Conservation (phyloP, 306 rosid genomes). For the Abrus pulchellus region DNA sequence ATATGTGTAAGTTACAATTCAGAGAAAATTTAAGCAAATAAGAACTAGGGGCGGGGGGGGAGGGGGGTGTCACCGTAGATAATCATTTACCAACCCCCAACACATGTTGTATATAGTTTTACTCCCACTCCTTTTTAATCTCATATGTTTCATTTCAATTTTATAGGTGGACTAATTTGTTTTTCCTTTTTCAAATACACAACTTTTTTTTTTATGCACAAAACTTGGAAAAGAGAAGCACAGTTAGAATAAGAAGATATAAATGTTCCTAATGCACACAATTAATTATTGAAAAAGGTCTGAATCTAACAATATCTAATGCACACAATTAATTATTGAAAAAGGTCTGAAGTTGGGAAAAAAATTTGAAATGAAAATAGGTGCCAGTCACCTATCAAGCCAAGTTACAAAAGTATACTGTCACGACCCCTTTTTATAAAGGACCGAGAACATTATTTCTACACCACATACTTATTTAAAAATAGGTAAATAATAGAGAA, state of each 20-base stretch:
- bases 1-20: background rate
- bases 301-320: background rate
- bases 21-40: conserved; percentile 9
- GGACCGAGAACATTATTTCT: too few relatives aligned
- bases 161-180: background rate
- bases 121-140: background rate
- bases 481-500: too few relatives aligned
- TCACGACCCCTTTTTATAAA: too few relatives aligned
- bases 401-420: background rate
- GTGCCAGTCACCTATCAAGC: background rate
- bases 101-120: background rate
- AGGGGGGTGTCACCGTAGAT: background rate
- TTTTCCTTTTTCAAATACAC: conserved; percentile 10
- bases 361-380: background rate
- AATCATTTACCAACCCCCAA: background rate
- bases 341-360: background rate
- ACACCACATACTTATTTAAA: too few relatives aligned
- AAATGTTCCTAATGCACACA: too few relatives aligned
- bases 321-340: background rate
- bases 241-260: background rate
- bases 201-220: background rate
- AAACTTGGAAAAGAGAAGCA: background rate
- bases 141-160: background rate
- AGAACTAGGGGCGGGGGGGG: background rate
- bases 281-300: background rate